Evolutionary conservation across 2,329 filamentous ascomycete genomes (phyloP).

Genomic region (Tetracladium maxilliforme): DNA sequence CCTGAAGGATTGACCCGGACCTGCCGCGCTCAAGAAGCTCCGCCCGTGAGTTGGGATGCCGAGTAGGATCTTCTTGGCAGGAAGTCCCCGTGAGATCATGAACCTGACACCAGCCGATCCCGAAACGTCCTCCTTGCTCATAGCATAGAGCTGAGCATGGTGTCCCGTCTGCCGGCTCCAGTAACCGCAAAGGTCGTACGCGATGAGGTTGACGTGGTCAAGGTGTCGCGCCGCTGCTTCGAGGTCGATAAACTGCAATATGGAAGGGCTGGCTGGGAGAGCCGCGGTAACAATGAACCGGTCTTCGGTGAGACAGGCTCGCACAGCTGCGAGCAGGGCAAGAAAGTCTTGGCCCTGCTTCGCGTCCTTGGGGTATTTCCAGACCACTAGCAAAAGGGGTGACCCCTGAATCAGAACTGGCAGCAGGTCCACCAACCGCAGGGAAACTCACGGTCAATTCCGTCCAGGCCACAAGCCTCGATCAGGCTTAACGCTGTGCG

Average conservation of each 20-base stretch:
- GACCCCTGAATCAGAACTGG: too few relatives aligned
- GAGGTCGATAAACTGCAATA: constrained; percentile 57
- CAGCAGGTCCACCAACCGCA: neutral
- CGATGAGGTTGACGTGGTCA: constrained; percentile 65
- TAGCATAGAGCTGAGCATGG: constrained; percentile 58
- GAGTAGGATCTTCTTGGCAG: constrained; percentile 56
- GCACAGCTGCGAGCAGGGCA: constrained; percentile 49
- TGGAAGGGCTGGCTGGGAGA: constrained; percentile 51
- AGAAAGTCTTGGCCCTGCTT: constrained; percentile 59
- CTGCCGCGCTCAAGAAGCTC: constrained; percentile 52
- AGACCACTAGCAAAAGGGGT: constrained; percentile 44
- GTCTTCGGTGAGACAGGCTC: constrained; percentile 52
- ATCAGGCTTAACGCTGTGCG: constrained; percentile 51
- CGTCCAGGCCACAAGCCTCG: constrained; percentile 56
- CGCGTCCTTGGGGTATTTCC: constrained; percentile 58
- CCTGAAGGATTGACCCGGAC: constrained; percentile 46
- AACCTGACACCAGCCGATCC: constrained; percentile 54
- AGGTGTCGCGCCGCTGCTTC: constrained; percentile 46
- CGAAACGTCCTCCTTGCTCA: constrained; percentile 42
- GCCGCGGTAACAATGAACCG: constrained; percentile 58
- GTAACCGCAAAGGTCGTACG: constrained; percentile 64
- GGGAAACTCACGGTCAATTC: constrained; percentile 53
- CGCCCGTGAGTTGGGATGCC: constrained; percentile 65
- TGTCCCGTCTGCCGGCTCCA: constrained; percentile 58
- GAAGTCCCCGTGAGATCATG: constrained; percentile 50